phyloP scores from a whole-genome alignment of 2,329 filamentous ascomycete species.

The Ramularia collo-cygni region DNA sequence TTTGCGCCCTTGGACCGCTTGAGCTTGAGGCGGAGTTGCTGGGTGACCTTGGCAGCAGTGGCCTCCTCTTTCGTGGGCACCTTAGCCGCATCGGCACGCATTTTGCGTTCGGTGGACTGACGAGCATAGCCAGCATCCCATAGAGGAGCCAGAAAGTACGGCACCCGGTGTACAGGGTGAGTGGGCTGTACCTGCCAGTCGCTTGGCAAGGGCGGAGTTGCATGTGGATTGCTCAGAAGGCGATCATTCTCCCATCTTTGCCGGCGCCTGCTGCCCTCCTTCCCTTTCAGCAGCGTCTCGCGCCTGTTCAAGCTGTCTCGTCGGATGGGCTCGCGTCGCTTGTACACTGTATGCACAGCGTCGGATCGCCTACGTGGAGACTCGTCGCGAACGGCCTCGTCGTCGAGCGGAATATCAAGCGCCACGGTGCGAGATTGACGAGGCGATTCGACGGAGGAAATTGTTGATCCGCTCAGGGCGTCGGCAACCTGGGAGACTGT shows the following conservation, averaged over 20 bases:
- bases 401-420: conserved; percentile 71
- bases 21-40: conserved; percentile 70
- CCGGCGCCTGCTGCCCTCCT: conserved; percentile 78
- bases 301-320: conserved; percentile 60
- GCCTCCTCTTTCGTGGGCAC: conserved; percentile 46
- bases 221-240: conserved; percentile 79
- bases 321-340: conserved; percentile 49
- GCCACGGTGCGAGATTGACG: conserved; percentile 44
- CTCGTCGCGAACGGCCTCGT: conserved; percentile 32
- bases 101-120: conserved; percentile 25
- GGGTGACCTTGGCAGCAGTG: conserved; percentile 55
- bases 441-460: conserved; percentile 29
- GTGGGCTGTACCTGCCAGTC: conserved; percentile 84
- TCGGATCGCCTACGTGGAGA: conserved; percentile 21
- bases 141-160: conserved; percentile 80
- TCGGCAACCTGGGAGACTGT: conserved; percentile 40
- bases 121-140: conserved; percentile 60
- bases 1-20: conserved; percentile 76
- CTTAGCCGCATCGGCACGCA: conserved; percentile 38
- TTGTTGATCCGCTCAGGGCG: conserved; percentile 35
- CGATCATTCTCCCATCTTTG: conserved; percentile 95
- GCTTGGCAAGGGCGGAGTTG: conserved; percentile 67
- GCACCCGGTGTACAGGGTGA: conserved; percentile 68
- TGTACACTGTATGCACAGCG: conserved; percentile 33
- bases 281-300: conserved; percentile 76